phyloP scores from a whole-genome alignment of 2,329 filamentous ascomycete species.

The Alternaria longipes region DNA sequence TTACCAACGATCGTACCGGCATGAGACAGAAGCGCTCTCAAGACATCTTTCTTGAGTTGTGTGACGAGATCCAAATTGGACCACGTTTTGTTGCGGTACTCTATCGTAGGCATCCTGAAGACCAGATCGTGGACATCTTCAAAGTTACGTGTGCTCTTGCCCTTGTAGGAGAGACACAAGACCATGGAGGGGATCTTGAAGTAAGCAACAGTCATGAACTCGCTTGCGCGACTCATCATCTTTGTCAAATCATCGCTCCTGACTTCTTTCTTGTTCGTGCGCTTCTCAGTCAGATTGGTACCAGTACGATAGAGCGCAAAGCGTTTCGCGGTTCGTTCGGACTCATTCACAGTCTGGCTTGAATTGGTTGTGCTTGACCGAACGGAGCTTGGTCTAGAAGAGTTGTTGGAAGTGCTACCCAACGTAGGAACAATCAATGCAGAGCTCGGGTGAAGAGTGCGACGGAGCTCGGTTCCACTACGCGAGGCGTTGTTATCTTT shows the following conservation, averaged over 20 bases:
- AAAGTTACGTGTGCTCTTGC: constrained; percentile 92
- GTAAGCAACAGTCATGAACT: constrained; percentile 96
- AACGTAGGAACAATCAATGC: constrained; percentile 24
- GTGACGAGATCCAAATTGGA: constrained; percentile 94
- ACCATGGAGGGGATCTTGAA: constrained; percentile 96
- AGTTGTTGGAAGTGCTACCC: constrained; percentile 16
- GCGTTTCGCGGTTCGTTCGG: constrained; percentile 49
- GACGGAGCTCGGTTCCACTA: constrained; percentile 42
- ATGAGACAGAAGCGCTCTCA: constrained; percentile 92
- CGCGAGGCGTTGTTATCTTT: constrained; percentile 42
- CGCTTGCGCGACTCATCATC: constrained; percentile 95
- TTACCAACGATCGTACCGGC: constrained; percentile 97
- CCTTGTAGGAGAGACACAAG: constrained; percentile 94
- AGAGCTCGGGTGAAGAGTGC: constrained; percentile 42
- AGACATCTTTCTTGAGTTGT: constrained; percentile 91
- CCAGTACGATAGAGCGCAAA: constrained; percentile 53
- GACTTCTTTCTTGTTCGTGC: constrained; percentile 63
- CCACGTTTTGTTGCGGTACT: constrained; percentile 99
- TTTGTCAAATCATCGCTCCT: constrained; percentile 89
- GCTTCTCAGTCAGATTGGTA: constrained; percentile 56
- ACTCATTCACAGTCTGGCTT: constrained; percentile 37
- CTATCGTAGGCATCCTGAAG: constrained; percentile 90
- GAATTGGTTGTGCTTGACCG: constrained; percentile 39
- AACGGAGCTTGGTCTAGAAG: constrained; percentile 42
- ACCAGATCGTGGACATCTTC: constrained; percentile 98